Percentiles rank a stretch among this genome's conserved stretches.
Evolutionary conservation across 768 basidiomycete species (phyloP).

Genomic region (Dentipellis sp.): DNA sequence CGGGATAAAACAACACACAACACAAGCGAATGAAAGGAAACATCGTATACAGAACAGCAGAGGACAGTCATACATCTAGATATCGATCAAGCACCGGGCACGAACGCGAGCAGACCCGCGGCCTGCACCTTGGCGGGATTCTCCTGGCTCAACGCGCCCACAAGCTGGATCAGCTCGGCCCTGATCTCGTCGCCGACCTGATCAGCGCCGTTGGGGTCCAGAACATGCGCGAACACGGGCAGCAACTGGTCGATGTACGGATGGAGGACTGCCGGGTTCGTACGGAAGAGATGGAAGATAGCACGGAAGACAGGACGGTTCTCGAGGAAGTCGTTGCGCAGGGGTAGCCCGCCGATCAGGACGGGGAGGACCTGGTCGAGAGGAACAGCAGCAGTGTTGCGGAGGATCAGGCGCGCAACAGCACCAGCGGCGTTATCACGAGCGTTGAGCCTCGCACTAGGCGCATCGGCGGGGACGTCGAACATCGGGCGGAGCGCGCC

Average conservation of each 20-base stretch:
- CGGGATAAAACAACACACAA: background rate
- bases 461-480: slow-evolving; percentile 48
- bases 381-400: slow-evolving; percentile 71
- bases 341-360: slow-evolving; percentile 72
- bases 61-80: background rate
- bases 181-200: slow-evolving; percentile 77
- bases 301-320: slow-evolving; percentile 85
- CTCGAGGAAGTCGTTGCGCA: slow-evolving; percentile 84
- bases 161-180: slow-evolving; percentile 63
- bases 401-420: slow-evolving; percentile 78
- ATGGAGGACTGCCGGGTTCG: slow-evolving; percentile 58
- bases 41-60: background rate
- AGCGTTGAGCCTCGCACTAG: slow-evolving; percentile 67
- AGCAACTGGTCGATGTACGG: slow-evolving; percentile 76
- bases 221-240: slow-evolving; percentile 68
- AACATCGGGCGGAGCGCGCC: slow-evolving; percentile 78
- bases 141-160: slow-evolving; percentile 63
- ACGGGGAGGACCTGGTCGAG: slow-evolving; percentile 87
- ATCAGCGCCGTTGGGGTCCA: slow-evolving; percentile 66
- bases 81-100: slow-evolving; percentile 32
- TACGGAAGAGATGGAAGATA: slow-evolving; percentile 80
- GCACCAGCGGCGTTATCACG: slow-evolving; percentile 97
- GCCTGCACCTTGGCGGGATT: slow-evolving; percentile 75
- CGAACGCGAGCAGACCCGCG: slow-evolving; percentile 54
- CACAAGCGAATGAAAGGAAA: background rate